Percentiles rank a stretch among this genome's conserved stretches.
Evolutionary conservation across 257 asterid species (phyloP).

Genomic region (Solanum lycopersicoides): DNA sequence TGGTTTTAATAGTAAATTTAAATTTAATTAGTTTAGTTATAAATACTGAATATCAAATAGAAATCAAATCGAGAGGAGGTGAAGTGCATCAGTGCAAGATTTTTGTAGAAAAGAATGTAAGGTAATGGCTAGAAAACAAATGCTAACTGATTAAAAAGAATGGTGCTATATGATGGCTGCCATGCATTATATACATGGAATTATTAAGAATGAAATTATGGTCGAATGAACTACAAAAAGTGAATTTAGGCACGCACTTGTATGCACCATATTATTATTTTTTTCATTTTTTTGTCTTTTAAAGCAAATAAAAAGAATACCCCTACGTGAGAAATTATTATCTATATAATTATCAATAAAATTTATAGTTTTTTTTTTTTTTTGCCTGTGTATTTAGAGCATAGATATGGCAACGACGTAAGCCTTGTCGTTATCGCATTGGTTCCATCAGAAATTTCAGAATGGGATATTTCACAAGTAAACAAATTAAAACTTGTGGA

Average conservation of each 20-base stretch:
- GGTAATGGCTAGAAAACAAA: background rate
- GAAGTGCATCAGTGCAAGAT: background rate
- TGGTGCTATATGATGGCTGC: background rate
- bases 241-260: constrained; percentile 18
- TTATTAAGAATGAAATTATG: background rate
- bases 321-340: background rate
- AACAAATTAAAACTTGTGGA: background rate
- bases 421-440: constrained; percentile 10
- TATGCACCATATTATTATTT: background rate
- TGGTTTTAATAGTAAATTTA: background rate
- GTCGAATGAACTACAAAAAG: background rate
- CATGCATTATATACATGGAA: background rate
- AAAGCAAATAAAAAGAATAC: too few species aligned
- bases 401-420: background rate
- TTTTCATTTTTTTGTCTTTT: background rate
- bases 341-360: background rate
- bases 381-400: background rate
- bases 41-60: accelerated
- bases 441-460: background rate
- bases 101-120: background rate
- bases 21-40: accelerated
- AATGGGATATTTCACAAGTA: background rate
- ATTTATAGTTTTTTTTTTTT: background rate
- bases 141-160: background rate
- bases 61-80: background rate